Evolutionary conservation across 2,329 filamentous ascomycete genomes (phyloP).

Genomic region (Fusarium sp.): DNA sequence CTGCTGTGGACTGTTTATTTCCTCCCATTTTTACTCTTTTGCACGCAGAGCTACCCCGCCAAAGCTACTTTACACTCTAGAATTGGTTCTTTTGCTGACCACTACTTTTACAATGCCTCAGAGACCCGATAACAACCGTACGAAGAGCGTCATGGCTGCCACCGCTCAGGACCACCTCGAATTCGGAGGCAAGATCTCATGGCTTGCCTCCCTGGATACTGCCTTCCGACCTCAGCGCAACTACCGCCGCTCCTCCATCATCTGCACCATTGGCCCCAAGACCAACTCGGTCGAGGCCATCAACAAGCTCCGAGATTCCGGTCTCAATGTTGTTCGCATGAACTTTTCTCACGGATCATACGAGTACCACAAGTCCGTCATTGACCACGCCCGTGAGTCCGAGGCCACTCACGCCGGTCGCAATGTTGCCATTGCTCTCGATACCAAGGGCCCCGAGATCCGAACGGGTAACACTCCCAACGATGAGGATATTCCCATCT

Average conservation of each 20-base stretch:
- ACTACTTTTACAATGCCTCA: slow-evolving; percentile 47
- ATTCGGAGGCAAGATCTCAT: slow-evolving; percentile 74
- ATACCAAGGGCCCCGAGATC: slow-evolving; percentile 72
- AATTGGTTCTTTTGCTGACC: slow-evolving; percentile 30
- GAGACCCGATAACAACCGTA: slow-evolving; percentile 45
- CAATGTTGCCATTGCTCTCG: slow-evolving; percentile 93
- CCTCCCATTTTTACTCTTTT: slow-evolving; percentile 24
- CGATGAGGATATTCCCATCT: slow-evolving; percentile 89
- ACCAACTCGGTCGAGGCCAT: slow-evolving; percentile 98
- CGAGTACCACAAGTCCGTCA: slow-evolving; percentile 98
- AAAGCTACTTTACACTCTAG: slow-evolving; percentile 26
- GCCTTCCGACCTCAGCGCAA: slow-evolving; percentile 86
- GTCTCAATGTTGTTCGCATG: slow-evolving; percentile 99
- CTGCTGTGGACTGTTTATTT: slow-evolving; percentile 19
- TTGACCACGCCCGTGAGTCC: slow-evolving; percentile 91
- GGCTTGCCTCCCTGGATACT: slow-evolving; percentile 81
- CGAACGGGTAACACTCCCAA: slow-evolving; percentile 75
- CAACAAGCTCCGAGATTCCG: slow-evolving; percentile 88
- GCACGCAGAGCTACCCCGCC: slow-evolving; percentile 36
- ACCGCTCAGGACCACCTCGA: slow-evolving; percentile 87
- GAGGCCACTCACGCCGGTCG: slow-evolving; percentile 81
- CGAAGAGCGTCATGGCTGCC: slow-evolving; percentile 60
- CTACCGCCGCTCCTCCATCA: slow-evolving; percentile 97
- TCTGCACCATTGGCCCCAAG: slow-evolving; percentile 99
- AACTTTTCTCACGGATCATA: slow-evolving; percentile 89